Percentiles rank a stretch among this genome's conserved stretches.
Conservation (phyloP, 305 asterid species). For the Ajuga reptans region DNA sequence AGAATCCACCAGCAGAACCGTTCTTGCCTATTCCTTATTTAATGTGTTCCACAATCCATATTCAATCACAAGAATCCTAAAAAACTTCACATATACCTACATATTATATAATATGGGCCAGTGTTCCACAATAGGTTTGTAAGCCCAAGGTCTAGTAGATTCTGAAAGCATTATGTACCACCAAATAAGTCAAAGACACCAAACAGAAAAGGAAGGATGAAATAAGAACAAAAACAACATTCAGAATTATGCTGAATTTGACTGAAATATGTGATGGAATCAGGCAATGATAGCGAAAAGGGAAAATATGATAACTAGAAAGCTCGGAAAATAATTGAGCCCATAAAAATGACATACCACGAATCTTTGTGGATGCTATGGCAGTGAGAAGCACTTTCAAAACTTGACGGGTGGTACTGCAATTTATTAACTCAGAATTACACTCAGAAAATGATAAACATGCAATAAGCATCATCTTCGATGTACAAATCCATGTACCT, state of each 20-base stretch:
- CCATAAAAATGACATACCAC: constrained; percentile 55
- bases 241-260: not conserved
- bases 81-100: constrained; percentile 5
- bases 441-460: constrained; percentile 18
- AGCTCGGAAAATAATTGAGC: constrained; percentile 1
- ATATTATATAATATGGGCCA: not conserved
- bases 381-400: constrained; percentile 92
- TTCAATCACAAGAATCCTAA: not conserved
- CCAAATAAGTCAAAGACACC: not conserved
- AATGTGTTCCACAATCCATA: not conserved
- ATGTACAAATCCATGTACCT: constrained; percentile 43
- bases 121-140: not conserved
- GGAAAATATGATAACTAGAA: not conserved
- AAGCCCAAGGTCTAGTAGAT: not conserved
- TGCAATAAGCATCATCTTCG: constrained; percentile 21
- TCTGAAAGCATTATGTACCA: not conserved
- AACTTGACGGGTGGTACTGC: constrained; percentile 95
- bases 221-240: not conserved
- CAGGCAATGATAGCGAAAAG: not conserved
- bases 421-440: constrained; percentile 33
- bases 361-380: constrained; percentile 76
- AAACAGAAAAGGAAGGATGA: not conserved
- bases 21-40: not conserved
- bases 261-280: not conserved
- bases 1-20: not conserved